phyloP scores from a whole-genome alignment of 257 asterid species.

The Vinca minor region DNA sequence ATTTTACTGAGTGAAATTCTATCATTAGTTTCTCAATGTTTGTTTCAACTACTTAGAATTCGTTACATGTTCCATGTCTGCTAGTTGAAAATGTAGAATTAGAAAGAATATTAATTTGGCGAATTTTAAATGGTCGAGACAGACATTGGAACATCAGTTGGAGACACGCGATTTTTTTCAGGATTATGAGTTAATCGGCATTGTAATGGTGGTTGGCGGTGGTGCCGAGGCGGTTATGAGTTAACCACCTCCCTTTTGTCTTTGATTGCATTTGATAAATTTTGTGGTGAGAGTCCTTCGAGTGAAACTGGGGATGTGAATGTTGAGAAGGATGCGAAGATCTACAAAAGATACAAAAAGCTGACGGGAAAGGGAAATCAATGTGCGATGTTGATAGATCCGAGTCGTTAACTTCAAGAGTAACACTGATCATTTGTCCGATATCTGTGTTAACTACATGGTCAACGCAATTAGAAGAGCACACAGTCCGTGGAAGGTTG shows the following conservation, averaged over 20 bases:
- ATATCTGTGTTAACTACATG: constrained; percentile 71
- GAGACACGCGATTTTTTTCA: no score
- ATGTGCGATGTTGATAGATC: constrained; percentile 5
- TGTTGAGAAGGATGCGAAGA: no score
- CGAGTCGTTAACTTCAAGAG: constrained; percentile 14
- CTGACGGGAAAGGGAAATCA: constrained; percentile 22
- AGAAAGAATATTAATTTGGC: no score
- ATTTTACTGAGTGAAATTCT: no score
- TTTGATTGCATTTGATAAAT: constrained; percentile 62
- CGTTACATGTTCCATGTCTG: no score
- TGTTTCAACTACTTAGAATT: no score
- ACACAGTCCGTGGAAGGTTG: constrained; percentile 48
- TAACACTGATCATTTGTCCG: constrained; percentile 67
- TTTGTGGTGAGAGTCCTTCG: constrained; percentile 13
- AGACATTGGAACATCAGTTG: no score
- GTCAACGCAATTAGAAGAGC: constrained; percentile 65
- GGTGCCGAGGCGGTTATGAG: no score
- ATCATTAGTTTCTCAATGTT: no score
- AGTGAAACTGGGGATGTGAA: constrained; percentile 18
- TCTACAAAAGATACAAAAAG: constrained; percentile 23
- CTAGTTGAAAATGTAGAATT: no score
- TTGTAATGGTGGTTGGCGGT: not conserved
- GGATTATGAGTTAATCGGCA: not conserved
- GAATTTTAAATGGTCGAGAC: no score
- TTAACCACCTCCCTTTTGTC: constrained; percentile 74